These are phyloP conservation scores for Euphorbia schlechtendalii DNA, from an alignment of 441 rosid species.

Conservation along the genomic window DNA sequence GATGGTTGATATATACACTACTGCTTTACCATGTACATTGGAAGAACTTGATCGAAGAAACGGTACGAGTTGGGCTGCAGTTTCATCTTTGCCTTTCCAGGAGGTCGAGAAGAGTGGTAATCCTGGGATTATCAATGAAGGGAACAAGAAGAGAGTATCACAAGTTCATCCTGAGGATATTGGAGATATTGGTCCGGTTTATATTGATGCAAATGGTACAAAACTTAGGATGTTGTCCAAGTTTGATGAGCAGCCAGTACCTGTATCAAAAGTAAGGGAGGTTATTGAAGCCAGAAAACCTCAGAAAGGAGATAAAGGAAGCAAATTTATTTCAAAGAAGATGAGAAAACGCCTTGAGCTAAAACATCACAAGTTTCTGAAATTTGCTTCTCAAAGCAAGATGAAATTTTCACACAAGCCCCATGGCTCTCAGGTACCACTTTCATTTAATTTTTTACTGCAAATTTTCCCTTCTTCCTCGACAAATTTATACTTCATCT, in stretches of 20 bases:
- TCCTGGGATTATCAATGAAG: slow-evolving; percentile 31
- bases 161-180: slow-evolving; percentile 37
- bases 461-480: slow-evolving; percentile 10
- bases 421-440: slow-evolving; percentile 48
- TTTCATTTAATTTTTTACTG: slow-evolving; percentile 17
- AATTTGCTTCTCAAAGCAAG: slow-evolving; percentile 51
- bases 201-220: slow-evolving; percentile 77
- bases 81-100: slow-evolving; percentile 40
- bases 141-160: slow-evolving; percentile 35
- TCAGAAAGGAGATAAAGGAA: slow-evolving; percentile 39
- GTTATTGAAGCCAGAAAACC: slow-evolving; percentile 37
- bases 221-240: slow-evolving; percentile 76
- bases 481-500: slow-evolving; percentile 2
- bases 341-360: slow-evolving; percentile 34
- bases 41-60: slow-evolving; percentile 92
- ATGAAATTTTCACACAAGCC: slow-evolving; percentile 33
- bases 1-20: slow-evolving; percentile 68
- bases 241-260: slow-evolving; percentile 30
- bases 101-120: slow-evolving; percentile 25
- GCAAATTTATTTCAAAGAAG: slow-evolving; percentile 42
- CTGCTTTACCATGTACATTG: slow-evolving; percentile 61
- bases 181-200: slow-evolving; percentile 72
- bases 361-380: slow-evolving; percentile 45
- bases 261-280: slow-evolving; percentile 30
- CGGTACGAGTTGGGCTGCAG: slow-evolving; percentile 67